Base-by-base conservation (phyloP, 2,329 filamentous ascomycete genomes). In the Monosporascus sp. region DNA sequence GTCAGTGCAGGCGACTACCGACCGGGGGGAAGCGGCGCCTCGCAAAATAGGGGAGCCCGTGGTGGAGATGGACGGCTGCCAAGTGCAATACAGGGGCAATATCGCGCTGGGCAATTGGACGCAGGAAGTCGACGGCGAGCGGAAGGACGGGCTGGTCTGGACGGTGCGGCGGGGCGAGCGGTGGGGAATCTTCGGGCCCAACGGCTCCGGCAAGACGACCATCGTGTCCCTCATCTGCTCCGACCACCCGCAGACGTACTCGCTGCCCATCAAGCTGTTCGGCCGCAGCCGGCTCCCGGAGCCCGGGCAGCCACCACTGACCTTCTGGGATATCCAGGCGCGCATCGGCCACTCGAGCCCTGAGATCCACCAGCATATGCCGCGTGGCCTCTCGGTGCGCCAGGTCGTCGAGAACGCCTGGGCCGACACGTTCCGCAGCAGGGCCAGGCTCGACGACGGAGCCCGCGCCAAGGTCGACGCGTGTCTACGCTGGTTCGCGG, bases 181-280 rank as follows among this genome's bases (percentile, higher is more conserved):
- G 57, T 96, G 91, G 88, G 93, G 89, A 3, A 82, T 97, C 18
- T 94, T 99, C 65, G 94, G 94, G 0, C 88, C 92, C 34, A 97
- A 99, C 62, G 94, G 88, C 14, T 96, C 90, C 1, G 94, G 94
- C 18, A 99, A 99, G 74, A 99, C 94, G 0, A 99, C 94, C 0
- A 80, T 99, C 39, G 81, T 97, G 27, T 94, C 91, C 5, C 79
- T 99, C 6, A 88, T 99, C 54, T 95, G 90, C 54, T 97, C 93
- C 1, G 94, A 99, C 65, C 94, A 99, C 63, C 94, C 94, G 0
- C 93, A 97, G 69, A 85, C 92, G 0, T 99, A 97, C 68, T 90
- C 89, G 0, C 82, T 92, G 24, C 92, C 93, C 0, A 86, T 99
- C 55, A 86, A 83, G 60, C 78, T 97, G 15, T 97, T 99, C 66